Conservation (phyloP, 2,329 filamentous ascomycete genomes). For the Talaromyces pinophilus region DNA sequence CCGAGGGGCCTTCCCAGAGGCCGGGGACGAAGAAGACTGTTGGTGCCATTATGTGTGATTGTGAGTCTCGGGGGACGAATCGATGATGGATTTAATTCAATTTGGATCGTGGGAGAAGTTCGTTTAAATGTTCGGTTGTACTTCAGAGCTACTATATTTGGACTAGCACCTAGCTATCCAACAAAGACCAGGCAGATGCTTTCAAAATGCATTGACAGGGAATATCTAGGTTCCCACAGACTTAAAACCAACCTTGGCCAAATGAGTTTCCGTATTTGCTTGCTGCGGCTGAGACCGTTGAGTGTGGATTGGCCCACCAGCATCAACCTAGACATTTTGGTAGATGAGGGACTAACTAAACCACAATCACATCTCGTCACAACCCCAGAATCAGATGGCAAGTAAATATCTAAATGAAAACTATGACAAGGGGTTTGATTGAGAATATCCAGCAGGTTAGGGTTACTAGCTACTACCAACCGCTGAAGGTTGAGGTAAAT, state of each 20-base stretch:
- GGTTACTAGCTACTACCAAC: background rate
- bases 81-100: background rate
- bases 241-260: background rate
- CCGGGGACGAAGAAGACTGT: constrained; percentile 17
- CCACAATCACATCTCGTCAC: background rate
- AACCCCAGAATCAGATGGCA: background rate
- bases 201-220: background rate
- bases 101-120: background rate
- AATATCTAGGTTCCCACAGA: background rate
- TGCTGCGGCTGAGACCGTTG: background rate
- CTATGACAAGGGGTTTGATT: background rate
- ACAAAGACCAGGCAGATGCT: background rate
- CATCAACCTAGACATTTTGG: background rate
- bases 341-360: background rate
- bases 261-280: background rate
- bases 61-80: background rate
- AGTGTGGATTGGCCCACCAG: background rate
- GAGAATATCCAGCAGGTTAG: background rate
- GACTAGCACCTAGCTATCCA: background rate
- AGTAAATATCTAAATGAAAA: background rate
- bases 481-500: background rate
- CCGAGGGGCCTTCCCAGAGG: constrained; percentile 3
- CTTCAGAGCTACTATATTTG: background rate
- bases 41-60: constrained; percentile 4
- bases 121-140: background rate